Evolutionary conservation across 805 yeast species (phyloP), one percentile per base, ranked within the genome.

Genomic region (Candida parachauliodes): DNA sequence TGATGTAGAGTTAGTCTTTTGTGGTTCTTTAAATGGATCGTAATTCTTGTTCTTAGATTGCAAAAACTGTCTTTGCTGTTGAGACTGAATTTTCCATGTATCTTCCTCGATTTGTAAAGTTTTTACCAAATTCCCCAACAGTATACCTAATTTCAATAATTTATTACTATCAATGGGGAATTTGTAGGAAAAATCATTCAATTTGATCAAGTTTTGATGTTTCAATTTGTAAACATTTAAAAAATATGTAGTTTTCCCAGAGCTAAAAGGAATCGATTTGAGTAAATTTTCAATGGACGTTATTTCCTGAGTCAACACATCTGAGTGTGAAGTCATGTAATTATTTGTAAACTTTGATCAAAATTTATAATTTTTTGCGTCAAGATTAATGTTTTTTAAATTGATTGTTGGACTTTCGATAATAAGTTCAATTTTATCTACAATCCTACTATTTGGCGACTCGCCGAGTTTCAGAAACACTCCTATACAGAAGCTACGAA

Each of bases 361-460:
- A n/a, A n/a, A 24, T 24, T 15, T 7, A 9, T 21, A 25, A 25
- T 15, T 30, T 26, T 37, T 28, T 36, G 16, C 15, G 21, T 14
- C 8, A 17, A 9, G 24, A 23, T 14, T 22, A 3, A 40, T 40
- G 43, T 16, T 31, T n/a, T 40, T 40, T 17, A 31, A 24, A 28
- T 6, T 32, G 12, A 23, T 40, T 27, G 18, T 40, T 22, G 40
- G 30, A 8, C 1, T 37, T 8, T 28, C 41, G 15, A 18, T 43
- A 11, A 15, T 46, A 17, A 44, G 45, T 10, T 32, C 47, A 3
- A 20, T 42, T 9, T 22, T 59, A 4, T 43, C 64, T 7, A 43
- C 55, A n/a, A 34, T 70, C 0, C 45, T 68, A 5, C 50, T 76
- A 9, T 72, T 76, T 47, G 80, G 80, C 0, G 76, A 75, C 45